Evolutionary conservation across 768 basidiomycete genomes (phyloP).

Genomic region (Tubosaeta sp.): DNA sequence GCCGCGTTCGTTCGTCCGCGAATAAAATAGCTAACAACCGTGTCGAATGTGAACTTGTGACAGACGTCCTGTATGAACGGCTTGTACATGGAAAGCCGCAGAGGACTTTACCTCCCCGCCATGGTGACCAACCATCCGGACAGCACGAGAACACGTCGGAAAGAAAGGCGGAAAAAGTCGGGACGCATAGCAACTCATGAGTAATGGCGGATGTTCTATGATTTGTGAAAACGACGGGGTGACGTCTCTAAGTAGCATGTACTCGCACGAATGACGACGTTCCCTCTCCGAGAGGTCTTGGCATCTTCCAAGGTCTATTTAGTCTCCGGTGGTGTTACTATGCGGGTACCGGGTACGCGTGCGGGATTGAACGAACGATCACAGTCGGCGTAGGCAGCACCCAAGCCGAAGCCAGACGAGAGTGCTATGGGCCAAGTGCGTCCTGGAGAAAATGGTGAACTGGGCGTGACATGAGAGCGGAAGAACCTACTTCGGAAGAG

Average conservation of each 20-base stretch:
- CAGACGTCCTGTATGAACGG: conserved; percentile 67
- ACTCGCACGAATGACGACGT: neutral
- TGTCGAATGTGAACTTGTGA: neutral
- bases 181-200: conserved; percentile 9
- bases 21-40: conserved; percentile 5
- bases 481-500: conserved; percentile 79
- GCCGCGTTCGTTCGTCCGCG: neutral
- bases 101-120: conserved; percentile 33
- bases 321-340: conserved; percentile 42
- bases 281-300: neutral
- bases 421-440: conserved; percentile 90
- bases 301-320: conserved; percentile 15
- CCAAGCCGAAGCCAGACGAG: conserved; percentile 81
- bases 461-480: neutral
- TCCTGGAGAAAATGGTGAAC: conserved; percentile 43
- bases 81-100: conserved; percentile 50
- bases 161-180: conserved; percentile 16
- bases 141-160: conserved; percentile 8
- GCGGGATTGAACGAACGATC: conserved; percentile 92
- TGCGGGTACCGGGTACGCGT: conserved; percentile 77
- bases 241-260: conserved; percentile 33
- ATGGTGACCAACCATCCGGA: conserved; percentile 5
- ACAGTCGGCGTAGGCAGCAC: conserved; percentile 87
- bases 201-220: conserved; percentile 11
- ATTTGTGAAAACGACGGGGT: conserved; percentile 11